These are phyloP conservation scores for Mayamaea pseudoterrestris DNA, from an alignment of 108 stramenopile species.

Conservation along the genomic window DNA sequence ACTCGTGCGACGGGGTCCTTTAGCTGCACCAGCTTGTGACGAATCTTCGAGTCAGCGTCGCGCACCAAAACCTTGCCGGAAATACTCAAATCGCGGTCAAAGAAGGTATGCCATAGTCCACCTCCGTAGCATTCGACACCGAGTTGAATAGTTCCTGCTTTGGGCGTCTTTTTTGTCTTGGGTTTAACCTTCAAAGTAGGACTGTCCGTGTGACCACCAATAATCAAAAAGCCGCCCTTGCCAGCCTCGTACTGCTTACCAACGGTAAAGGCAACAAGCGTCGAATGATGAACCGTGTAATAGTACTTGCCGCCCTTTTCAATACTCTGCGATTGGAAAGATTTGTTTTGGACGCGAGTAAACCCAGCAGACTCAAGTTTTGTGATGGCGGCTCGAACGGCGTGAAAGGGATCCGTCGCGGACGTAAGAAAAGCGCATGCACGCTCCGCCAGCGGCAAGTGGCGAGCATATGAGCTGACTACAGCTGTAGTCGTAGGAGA, in stretches of 20 bases:
- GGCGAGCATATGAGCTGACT: too few relatives aligned
- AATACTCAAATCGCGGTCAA: slow-evolving; percentile 88
- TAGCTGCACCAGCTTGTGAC: slow-evolving; percentile 51
- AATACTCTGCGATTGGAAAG: slow-evolving; percentile 3
- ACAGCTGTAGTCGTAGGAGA: too few relatives aligned
- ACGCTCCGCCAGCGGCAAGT: slow-evolving; percentile 33
- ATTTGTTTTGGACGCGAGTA: slow-evolving; percentile 24
- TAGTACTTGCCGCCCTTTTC: slow-evolving; percentile 84
- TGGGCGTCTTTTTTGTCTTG: slow-evolving; percentile 54
- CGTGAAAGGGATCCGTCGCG: slow-evolving; percentile 70
- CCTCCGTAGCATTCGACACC: slow-evolving; percentile 94
- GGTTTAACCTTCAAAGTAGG: slow-evolving; percentile 91
- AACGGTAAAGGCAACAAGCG: slow-evolving; percentile 90
- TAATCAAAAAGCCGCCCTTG: slow-evolving; percentile 73
- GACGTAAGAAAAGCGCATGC: slow-evolving; percentile 54
- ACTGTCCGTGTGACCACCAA: slow-evolving; percentile 90
- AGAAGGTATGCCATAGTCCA: slow-evolving; percentile 94
- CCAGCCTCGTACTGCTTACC: slow-evolving; percentile 47
- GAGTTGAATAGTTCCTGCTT: slow-evolving; percentile 51
- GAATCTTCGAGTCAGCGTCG: slow-evolving; percentile 13
- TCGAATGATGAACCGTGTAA: slow-evolving; percentile 85
- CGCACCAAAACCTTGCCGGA: slow-evolving; percentile 87
- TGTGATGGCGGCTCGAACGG: slow-evolving; percentile 39
- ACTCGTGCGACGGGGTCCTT: slow-evolving; percentile 75
- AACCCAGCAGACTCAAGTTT: slow-evolving; percentile 52